Evolutionary conservation across 352 stramenopile genomes (phyloP).

Genomic region (Phytophthora ohioensis): DNA sequence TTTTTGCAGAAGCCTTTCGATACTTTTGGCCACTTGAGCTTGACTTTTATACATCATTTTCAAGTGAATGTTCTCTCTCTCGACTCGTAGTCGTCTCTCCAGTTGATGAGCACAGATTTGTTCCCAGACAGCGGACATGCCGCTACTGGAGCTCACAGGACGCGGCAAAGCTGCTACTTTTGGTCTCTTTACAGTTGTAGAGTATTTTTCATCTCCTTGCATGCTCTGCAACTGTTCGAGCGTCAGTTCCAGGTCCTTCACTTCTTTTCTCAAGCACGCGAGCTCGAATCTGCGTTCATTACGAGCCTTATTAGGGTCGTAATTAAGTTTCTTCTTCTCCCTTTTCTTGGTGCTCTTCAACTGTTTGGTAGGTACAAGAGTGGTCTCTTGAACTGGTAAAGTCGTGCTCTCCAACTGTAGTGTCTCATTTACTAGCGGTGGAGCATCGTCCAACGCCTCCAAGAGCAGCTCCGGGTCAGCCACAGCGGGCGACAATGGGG

Average conservation of each 20-base stretch:
- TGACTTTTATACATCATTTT: conserved; percentile 49
- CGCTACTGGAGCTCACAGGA: neutral
- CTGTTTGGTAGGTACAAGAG: conserved; percentile 3
- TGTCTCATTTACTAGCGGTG: neutral
- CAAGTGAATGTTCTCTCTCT: conserved; percentile 49
- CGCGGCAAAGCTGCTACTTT: conserved; percentile 4
- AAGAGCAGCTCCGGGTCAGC: conserved; percentile 20
- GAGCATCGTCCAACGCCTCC: conserved; percentile 15
- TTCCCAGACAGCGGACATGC: conserved; percentile 42
- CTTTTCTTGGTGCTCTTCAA: conserved; percentile 20
- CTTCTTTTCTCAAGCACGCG: conserved; percentile 41
- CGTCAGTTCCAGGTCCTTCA: conserved; percentile 42
- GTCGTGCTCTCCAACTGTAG: conserved; percentile 17
- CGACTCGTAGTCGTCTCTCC: conserved; percentile 26
- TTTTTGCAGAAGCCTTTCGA: conserved; percentile 43
- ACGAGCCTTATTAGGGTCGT: conserved; percentile 46
- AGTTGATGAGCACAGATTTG: conserved; percentile 42
- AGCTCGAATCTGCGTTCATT: conserved; percentile 48
- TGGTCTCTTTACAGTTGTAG: conserved; percentile 18
- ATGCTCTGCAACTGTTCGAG: conserved; percentile 37
- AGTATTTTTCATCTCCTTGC: conserved; percentile 5
- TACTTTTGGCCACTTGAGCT: conserved; percentile 37
- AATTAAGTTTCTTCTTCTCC: conserved; percentile 48
- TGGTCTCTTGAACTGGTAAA: conserved; percentile 1
- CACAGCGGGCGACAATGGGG: neutral